Percentiles rank a stretch among this genome's conserved stretches.
These are phyloP conservation scores for Gracilariopsis chorda DNA, from an alignment of 23 red algal species.

Conservation along the genomic window DNA sequence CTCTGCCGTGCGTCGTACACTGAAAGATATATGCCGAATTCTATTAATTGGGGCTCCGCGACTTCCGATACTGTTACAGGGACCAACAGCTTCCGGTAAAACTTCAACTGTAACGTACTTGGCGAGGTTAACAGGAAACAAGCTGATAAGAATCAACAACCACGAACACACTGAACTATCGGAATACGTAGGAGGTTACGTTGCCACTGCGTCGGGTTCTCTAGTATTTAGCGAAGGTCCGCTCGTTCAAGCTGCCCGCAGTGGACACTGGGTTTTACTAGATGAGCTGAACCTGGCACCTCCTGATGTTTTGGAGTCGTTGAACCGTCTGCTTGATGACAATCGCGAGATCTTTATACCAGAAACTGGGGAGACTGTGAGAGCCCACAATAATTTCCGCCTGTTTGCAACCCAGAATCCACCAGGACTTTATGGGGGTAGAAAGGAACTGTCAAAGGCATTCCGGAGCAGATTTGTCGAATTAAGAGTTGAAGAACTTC, in stretches of 20 bases:
- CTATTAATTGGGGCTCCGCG: constrained; percentile 47
- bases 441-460: constrained; percentile 86
- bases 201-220: constrained; percentile 51
- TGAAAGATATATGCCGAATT: constrained; percentile 74
- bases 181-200: constrained; percentile 93
- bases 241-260: constrained; percentile 73
- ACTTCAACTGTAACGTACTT: constrained; percentile 89
- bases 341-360: constrained; percentile 91
- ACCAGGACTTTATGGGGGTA: constrained; percentile 85
- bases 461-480: constrained; percentile 92
- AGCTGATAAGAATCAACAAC: constrained; percentile 91
- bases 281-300: constrained; percentile 98
- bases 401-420: constrained; percentile 99
- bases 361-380: constrained; percentile 82
- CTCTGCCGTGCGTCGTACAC: constrained; percentile 48
- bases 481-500: constrained; percentile 72
- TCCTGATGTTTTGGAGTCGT: constrained; percentile 83
- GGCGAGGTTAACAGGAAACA: constrained; percentile 67
- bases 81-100: constrained; percentile 92
- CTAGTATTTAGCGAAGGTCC: constrained; percentile 86
- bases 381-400: constrained; percentile 67
- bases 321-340: constrained; percentile 97
- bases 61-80: constrained; percentile 84
- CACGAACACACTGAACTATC: constrained; percentile 97
- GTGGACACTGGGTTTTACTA: constrained; percentile 86